Conservation (phyloP, 208 protist genomes). For the Leishmania major region DNA sequence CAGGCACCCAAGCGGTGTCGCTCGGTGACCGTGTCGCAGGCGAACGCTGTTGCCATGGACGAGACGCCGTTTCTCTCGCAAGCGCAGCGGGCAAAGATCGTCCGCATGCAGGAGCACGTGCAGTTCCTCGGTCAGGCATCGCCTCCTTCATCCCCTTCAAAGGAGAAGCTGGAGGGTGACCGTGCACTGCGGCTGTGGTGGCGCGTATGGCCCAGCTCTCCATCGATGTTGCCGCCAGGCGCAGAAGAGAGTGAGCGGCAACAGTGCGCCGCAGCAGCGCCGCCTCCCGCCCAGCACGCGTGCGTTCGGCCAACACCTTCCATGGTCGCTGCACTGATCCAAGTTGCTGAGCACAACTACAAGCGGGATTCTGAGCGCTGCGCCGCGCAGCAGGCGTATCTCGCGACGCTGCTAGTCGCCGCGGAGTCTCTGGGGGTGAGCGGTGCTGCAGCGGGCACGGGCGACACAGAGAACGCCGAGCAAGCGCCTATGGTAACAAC, state of each 20-base stretch:
- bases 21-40: neutral
- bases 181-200: constrained; percentile 20
- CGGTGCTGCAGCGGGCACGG: neutral
- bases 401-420: neutral
- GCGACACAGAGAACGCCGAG: neutral
- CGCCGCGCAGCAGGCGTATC: constrained; percentile 1
- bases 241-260: neutral
- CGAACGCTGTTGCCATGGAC: neutral
- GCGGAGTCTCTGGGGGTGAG: neutral
- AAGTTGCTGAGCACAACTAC: constrained; percentile 8
- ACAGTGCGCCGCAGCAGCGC: neutral
- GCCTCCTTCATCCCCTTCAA: neutral
- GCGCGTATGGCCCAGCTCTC: constrained; percentile 18
- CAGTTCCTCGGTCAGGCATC: neutral
- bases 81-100: neutral
- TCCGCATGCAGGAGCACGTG: neutral
- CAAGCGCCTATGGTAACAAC: neutral
- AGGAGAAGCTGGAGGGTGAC: neutral
- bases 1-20: constrained; percentile 1
- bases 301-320: constrained; percentile 15
- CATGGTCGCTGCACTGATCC: constrained; percentile 17
- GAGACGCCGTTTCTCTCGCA: neutral
- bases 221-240: neutral
- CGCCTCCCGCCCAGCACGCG: neutral
- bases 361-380: constrained; percentile 12